These are phyloP conservation scores for Volutella citrinella DNA, from an alignment of 2,329 filamentous ascomycete genomes.

Conservation along the genomic window DNA sequence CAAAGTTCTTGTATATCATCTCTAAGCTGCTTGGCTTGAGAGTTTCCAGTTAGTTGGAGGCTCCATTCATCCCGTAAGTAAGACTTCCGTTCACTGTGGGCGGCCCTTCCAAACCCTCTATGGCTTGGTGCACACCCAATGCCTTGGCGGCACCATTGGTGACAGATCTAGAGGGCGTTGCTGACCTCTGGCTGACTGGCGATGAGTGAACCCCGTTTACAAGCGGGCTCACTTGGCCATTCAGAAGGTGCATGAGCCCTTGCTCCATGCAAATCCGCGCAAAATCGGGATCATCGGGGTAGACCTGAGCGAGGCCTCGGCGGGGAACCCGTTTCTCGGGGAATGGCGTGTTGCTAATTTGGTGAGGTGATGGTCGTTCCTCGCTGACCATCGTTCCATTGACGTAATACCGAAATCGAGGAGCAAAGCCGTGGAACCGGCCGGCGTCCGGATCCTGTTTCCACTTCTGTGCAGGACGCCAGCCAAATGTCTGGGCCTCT, in stretches of 20 bases:
- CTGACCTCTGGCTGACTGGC: conserved; percentile 37
- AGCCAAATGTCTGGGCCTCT: conserved; percentile 42
- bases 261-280: conserved; percentile 53
- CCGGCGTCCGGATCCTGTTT: conserved; percentile 54
- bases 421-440: conserved; percentile 52
- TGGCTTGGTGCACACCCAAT: too few relatives aligned
- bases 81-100: conserved; percentile 20
- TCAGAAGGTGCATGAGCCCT: conserved; percentile 53
- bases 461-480: conserved; percentile 50
- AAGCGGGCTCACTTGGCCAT: conserved; percentile 42
- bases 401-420: conserved; percentile 56
- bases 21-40: too few relatives aligned
- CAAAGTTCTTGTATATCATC: conserved; percentile 14
- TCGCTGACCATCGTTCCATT: conserved; percentile 54
- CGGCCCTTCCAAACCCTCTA: conserved; percentile 13
- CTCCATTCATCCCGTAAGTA: conserved; percentile 29
- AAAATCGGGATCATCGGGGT: conserved; percentile 57
- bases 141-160: conserved; percentile 32
- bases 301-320: conserved; percentile 50
- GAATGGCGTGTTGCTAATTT: conserved; percentile 52
- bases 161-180: conserved; percentile 18
- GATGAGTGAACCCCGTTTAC: conserved; percentile 48
- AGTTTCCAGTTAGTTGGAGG: conserved; percentile 14
- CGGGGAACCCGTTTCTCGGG: conserved; percentile 54
- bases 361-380: conserved; percentile 43